These are phyloP conservation scores for Eucalyptus polybractea DNA, from an alignment of 345 rosid species.

Conservation along the genomic window DNA sequence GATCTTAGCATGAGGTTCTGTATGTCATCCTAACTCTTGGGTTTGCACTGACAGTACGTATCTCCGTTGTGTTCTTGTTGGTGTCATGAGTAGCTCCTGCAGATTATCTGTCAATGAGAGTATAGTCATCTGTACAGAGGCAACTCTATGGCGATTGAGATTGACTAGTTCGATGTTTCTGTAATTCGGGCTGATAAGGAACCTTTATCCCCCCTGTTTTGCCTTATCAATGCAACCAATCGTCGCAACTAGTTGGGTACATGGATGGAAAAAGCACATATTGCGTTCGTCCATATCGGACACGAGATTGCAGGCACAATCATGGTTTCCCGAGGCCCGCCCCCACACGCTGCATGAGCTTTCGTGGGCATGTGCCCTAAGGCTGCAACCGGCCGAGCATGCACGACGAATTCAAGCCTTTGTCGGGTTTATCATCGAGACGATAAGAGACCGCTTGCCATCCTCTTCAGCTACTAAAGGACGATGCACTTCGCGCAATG, in stretches of 20 bases:
- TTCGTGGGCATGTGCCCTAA: not conserved
- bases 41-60: not conserved
- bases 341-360: not conserved
- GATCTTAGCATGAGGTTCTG: not conserved
- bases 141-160: not conserved
- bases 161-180: not conserved
- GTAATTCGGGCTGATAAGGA: not conserved
- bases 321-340: not conserved
- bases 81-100: not conserved
- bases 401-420: not conserved
- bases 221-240: not conserved
- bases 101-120: not conserved
- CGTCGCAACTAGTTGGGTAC: not conserved
- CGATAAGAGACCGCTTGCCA: not conserved
- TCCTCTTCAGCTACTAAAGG: not conserved
- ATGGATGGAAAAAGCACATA: not conserved
- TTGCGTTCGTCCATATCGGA: not conserved
- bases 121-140: not conserved
- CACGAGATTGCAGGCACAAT: not conserved
- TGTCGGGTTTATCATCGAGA: not conserved
- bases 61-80: not conserved
- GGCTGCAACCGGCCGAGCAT: accelerated
- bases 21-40: not conserved
- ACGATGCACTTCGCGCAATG: not conserved
- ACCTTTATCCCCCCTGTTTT: not conserved